Base-by-base conservation (phyloP, 805 yeast genomes). In the Alloascoidea hylecoeti region DNA sequence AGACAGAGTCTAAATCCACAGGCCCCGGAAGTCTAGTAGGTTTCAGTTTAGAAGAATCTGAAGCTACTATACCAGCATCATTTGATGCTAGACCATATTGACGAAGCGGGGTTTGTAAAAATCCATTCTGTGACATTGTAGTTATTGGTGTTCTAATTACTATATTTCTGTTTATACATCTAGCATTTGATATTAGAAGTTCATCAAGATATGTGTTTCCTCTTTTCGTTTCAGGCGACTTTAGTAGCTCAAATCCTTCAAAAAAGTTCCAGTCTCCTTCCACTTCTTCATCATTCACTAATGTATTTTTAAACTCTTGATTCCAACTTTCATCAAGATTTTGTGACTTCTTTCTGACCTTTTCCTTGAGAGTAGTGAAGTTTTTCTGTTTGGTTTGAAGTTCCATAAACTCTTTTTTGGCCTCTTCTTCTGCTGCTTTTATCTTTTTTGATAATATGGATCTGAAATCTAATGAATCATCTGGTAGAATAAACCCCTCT, bases 211-310 rank as follows among this genome's bases (percentile, higher is more conserved):
- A 15, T 23, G 27, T 17, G 40, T 42, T n/a, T 35, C 42, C 18
- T 34, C 39, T 15, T 33, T 33, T 30, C 37, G 17, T n/a, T 18
- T 33, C 33, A 14, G 33, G 35, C n/a, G 13, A 33, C 17, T 14
- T 27, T 23, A 27, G 36, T 17, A n/a, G 9, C n/a, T 46, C 47
- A 18, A 44, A 35, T 3, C 45, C 45, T 5, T 46, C 49, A n/a
- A 41, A 33, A 37, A 45, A 44, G 33, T 42, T 44, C 33, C 32
- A 39, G 16, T 38, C 41, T 32, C 16, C 17, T 16, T 35, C 40
- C 13, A 37, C 38, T 33, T 38, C 42, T 15, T 33, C 35, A 14
- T 15, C 18, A 23, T 23, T n/a, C 13, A n/a, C 30, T 23, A 23
- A 23, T 23, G 30, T 23, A n/a, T 23, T 23, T 23, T 23, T 9